Conservation (phyloP, 2,329 filamentous ascomycete species). For the Penicillium sp. region DNA sequence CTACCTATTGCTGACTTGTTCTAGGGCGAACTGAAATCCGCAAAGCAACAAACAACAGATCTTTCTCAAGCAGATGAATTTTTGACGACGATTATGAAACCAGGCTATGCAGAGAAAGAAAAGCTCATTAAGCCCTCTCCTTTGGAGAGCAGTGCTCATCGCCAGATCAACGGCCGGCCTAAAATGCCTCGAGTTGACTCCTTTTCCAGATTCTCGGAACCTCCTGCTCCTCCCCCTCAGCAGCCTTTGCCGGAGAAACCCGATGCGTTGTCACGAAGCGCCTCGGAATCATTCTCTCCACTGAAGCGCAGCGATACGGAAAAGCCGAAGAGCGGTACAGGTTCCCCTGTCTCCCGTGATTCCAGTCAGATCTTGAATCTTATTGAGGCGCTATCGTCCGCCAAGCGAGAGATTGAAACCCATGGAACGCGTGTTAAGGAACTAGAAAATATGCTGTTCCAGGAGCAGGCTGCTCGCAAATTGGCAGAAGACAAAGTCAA, state of each 20-base stretch:
- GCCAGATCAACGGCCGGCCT: constrained; percentile 47
- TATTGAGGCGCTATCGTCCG: constrained; percentile 77
- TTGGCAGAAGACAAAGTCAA: constrained; percentile 79
- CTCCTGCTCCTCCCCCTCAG: constrained; percentile 87
- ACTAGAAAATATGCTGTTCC: constrained; percentile 72
- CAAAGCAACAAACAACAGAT: constrained; percentile 82
- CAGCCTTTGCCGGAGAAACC: constrained; percentile 93
- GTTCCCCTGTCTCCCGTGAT: constrained; percentile 52
- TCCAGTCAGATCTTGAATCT: constrained; percentile 77
- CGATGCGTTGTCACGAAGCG: constrained; percentile 56
- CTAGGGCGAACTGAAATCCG: constrained; percentile 85
- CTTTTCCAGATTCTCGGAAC: constrained; percentile 85
- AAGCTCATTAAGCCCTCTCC: constrained; percentile 46
- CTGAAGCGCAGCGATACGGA: constrained; percentile 76
- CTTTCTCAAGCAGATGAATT: constrained; percentile 79
- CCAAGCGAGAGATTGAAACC: constrained; percentile 83
- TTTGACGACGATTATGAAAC: constrained; percentile 70
- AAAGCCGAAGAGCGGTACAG: constrained; percentile 57
- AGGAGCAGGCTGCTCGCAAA: constrained; percentile 78
- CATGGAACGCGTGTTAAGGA: constrained; percentile 77
- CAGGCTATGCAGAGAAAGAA: constrained; percentile 60
- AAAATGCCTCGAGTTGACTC: constrained; percentile 63
- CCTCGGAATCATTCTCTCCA: constrained; percentile 49
- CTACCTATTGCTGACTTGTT: constrained; percentile 26
- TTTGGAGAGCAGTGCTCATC: constrained; percentile 44